Evolutionary conservation across 106 monocot genomes (phyloP).

Genomic region (Amphibolis antarctica): DNA sequence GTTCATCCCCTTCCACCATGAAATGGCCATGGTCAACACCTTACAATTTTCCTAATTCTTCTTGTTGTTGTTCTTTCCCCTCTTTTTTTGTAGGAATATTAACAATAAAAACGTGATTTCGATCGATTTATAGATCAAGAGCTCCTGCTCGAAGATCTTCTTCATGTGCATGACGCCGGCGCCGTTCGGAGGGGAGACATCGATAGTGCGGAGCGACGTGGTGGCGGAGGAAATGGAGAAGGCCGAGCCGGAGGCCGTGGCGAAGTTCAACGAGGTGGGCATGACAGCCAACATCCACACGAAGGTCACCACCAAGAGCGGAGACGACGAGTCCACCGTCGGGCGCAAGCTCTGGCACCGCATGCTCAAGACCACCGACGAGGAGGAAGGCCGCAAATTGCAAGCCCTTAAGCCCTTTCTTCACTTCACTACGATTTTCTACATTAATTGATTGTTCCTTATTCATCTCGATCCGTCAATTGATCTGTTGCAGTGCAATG

Average conservation of each 20-base stretch:
- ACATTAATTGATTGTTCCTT: too few relatives aligned
- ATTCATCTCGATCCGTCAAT: too few relatives aligned
- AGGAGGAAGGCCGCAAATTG: slow-evolving; percentile 13
- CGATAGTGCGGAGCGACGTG: slow-evolving; percentile 13
- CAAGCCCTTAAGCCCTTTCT: too few relatives aligned
- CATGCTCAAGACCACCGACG: slow-evolving; percentile 12
- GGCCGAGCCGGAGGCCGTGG: slow-evolving; percentile 14
- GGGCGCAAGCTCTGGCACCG: too few relatives aligned
- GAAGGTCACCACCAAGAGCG: neutral
- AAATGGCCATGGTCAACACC: slow-evolving; percentile 22
- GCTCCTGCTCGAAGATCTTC: slow-evolving; percentile 21
- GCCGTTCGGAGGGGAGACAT: slow-evolving; percentile 17
- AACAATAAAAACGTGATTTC: too few relatives aligned
- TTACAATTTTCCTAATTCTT: neutral
- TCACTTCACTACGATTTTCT: too few relatives aligned
- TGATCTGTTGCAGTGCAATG: slow-evolving; percentile 4
- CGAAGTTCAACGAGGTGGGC: slow-evolving; percentile 2
- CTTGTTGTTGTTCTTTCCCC: too few relatives aligned
- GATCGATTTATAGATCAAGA: slow-evolving; percentile 6
- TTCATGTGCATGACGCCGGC: slow-evolving; percentile 20
- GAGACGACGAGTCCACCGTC: neutral
- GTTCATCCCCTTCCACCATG: slow-evolving; percentile 28
- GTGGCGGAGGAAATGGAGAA: slow-evolving; percentile 25
- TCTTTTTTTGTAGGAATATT: too few relatives aligned
- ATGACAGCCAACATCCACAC: neutral